These are phyloP conservation scores for Garcia nutans DNA, from an alignment of 345 rosid species.

Conservation along the genomic window DNA sequence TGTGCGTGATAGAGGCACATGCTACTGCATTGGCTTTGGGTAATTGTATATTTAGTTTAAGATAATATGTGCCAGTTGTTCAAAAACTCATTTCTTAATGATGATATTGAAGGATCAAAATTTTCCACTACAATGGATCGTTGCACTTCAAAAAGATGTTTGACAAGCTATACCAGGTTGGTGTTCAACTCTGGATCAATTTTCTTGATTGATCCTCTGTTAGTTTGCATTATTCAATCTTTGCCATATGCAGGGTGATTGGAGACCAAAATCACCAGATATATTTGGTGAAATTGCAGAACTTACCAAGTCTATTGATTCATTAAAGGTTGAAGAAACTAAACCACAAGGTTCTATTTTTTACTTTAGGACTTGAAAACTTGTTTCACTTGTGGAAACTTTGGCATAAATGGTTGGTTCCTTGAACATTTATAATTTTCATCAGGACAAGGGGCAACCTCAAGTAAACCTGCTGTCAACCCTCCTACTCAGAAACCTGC, in stretches of 20 bases:
- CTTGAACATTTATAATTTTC: slow-evolving; percentile 15
- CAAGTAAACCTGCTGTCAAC: slow-evolving; percentile 42
- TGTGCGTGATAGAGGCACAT: not conserved
- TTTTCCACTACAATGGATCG: slow-evolving; percentile 78
- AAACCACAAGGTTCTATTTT: slow-evolving; percentile 58
- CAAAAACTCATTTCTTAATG: slow-evolving; percentile 8
- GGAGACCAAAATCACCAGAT: slow-evolving; percentile 84
- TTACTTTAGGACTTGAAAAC: not conserved
- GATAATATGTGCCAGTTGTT: not conserved
- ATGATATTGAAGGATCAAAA: slow-evolving; percentile 60
- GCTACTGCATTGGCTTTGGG: not conserved
- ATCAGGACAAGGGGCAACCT: slow-evolving; percentile 61
- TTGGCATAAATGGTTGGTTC: slow-evolving; percentile 9
- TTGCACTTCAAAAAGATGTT: slow-evolving; percentile 73
- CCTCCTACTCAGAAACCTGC: slow-evolving; percentile 67
- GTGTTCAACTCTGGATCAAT: slow-evolving; percentile 5
- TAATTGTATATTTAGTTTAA: not conserved
- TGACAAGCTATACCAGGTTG: slow-evolving; percentile 87
- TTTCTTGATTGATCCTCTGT: not conserved
- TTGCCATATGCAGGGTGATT: slow-evolving; percentile 57
- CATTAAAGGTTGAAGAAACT: slow-evolving; percentile 58
- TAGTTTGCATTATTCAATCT: slow-evolving; percentile 1
- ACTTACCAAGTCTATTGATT: slow-evolving; percentile 56
- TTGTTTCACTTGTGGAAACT: not conserved
- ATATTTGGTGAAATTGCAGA: slow-evolving; percentile 71